These are phyloP conservation scores for Aspergillus coremiiformis DNA, from an alignment of 495 filamentous ascomycete species.

Conservation along the genomic window DNA sequence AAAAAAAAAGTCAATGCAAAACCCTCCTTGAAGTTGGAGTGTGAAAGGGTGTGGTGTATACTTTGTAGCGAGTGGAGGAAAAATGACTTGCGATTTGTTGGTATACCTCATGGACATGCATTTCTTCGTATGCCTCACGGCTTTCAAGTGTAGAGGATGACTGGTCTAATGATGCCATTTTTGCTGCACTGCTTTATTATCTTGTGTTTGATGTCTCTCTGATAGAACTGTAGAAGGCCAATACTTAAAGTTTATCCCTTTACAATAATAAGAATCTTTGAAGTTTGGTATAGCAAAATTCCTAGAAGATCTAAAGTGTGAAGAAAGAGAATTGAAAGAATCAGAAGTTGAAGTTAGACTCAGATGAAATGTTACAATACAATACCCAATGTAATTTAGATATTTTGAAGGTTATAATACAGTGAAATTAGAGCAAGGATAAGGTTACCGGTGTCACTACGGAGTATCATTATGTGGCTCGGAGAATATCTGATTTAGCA, in stretches of 20 bases:
- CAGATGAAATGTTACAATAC: background rate
- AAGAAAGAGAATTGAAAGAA: background rate
- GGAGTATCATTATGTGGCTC: slow-evolving; percentile 9
- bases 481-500: slow-evolving; percentile 17
- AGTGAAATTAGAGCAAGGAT: background rate
- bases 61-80: slow-evolving; percentile 90
- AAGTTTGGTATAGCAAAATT: background rate
- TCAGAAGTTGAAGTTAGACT: background rate
- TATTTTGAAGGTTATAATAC: background rate
- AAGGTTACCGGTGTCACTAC: background rate
- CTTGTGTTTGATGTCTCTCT: background rate
- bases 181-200: background rate
- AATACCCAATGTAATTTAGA: background rate
- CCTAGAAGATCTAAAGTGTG: background rate
- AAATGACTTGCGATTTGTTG: slow-evolving; percentile 93
- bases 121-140: slow-evolving; percentile 57
- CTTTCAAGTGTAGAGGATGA: background rate
- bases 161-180: slow-evolving; percentile 8
- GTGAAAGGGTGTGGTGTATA: background rate
- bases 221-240: background rate
- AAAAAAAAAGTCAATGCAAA: background rate
- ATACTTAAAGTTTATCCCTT: background rate
- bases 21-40: background rate
- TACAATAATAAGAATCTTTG: no score
- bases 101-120: slow-evolving; percentile 89